Evolutionary conservation across 352 stramenopile genomes (phyloP).

Genomic region (Pythium diclinum): DNA sequence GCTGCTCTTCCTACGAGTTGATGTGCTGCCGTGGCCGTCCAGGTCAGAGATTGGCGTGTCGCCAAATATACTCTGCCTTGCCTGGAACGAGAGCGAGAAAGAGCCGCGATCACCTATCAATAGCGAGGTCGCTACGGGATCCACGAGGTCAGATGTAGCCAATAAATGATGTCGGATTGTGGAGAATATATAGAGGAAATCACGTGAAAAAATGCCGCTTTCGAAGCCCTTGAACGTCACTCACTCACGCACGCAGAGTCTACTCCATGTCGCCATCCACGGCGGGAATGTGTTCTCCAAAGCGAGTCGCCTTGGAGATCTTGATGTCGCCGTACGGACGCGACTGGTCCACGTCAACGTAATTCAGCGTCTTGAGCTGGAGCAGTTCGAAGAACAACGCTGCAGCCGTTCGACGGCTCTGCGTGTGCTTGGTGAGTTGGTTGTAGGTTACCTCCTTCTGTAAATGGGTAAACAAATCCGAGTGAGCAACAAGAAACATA

Average conservation of each 20-base stretch:
- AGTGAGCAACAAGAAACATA: not conserved
- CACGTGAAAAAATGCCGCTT: constrained; percentile 17
- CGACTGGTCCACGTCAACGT: constrained; percentile 93
- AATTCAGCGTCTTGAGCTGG: constrained; percentile 98
- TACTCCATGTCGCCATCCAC: constrained; percentile 54
- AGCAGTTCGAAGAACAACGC: constrained; percentile 97
- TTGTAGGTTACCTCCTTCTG: constrained; percentile 81
- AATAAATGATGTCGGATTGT: constrained; percentile 16
- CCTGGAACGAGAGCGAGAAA: not conserved
- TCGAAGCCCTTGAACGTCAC: not conserved
- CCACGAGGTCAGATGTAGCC: not conserved
- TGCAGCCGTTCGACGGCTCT: constrained; percentile 86
- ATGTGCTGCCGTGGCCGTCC: not conserved
- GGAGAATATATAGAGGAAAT: constrained; percentile 11
- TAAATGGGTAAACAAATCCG: constrained; percentile 3
- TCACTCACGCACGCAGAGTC: constrained; percentile 1
- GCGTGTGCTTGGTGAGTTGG: constrained; percentile 77
- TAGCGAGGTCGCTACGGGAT: constrained; percentile 7
- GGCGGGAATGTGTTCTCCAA: constrained; percentile 73
- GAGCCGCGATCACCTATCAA: constrained; percentile 6
- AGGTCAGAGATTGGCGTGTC: not conserved
- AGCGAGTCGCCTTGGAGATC: constrained; percentile 70
- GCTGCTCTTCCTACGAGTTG: not conserved
- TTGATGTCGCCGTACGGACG: constrained; percentile 94
- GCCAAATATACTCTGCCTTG: constrained; percentile 1